These are phyloP conservation scores for Suillus ampliporus DNA, from an alignment of 768 basidiomycete genomes.

Conservation along the genomic window DNA sequence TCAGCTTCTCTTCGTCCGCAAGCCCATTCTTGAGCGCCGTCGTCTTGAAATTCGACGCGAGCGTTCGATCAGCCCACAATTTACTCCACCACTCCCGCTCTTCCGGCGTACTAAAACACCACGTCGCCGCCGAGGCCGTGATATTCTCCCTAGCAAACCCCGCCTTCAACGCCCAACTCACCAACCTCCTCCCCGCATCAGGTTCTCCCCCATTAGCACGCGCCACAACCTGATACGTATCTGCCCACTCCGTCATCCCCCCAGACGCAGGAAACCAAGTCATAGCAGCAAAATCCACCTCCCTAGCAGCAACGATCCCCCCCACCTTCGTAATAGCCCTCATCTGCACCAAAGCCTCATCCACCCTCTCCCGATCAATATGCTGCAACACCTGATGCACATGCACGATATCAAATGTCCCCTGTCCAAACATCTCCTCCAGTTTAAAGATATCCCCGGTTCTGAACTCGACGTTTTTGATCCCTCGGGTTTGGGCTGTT, in stretches of 20 bases:
- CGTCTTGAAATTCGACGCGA: constrained; percentile 39
- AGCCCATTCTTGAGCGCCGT: constrained; percentile 36
- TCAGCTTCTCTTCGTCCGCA: constrained; percentile 27
- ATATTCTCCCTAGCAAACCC: constrained; percentile 39
- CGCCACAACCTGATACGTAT: constrained; percentile 23
- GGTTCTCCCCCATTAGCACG: constrained; percentile 45
- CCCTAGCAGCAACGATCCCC: constrained; percentile 52
- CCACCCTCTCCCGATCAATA: constrained; percentile 41
- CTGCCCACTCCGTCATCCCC: constrained; percentile 35
- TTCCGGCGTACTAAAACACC: constrained; percentile 43
- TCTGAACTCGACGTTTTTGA: constrained; percentile 46
- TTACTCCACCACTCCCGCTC: constrained; percentile 46
- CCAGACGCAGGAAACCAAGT: constrained; percentile 42
- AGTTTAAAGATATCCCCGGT: constrained; percentile 46
- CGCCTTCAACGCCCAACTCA: constrained; percentile 44
- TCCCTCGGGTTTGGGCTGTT: constrained; percentile 31
- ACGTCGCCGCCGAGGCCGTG: constrained; percentile 35
- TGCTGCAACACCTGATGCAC: constrained; percentile 58
- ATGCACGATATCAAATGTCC: constrained; percentile 54
- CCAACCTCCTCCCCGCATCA: constrained; percentile 43
- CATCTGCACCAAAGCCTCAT: constrained; percentile 52
- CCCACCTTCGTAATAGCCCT: constrained; percentile 49
- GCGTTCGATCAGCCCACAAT: constrained; percentile 45
- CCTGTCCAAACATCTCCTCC: constrained; percentile 38
- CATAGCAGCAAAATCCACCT: constrained; percentile 42